These are phyloP conservation scores for Hygrocybe punicea DNA, from an alignment of 768 basidiomycete species.

Conservation along the genomic window DNA sequence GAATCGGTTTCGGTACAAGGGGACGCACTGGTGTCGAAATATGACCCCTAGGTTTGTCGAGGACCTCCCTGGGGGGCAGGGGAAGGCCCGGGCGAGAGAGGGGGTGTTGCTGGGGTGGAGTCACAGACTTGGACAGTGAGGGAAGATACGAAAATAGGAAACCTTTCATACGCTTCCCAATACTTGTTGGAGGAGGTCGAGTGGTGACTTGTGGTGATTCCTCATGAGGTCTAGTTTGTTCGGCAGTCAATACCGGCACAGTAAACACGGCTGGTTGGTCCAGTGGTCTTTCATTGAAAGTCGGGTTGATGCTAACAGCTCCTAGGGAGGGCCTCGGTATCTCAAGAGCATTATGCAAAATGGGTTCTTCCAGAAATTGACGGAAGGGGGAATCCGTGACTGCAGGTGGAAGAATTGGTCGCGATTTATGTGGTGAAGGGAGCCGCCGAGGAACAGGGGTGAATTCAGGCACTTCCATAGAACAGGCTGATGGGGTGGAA, in stretches of 20 bases:
- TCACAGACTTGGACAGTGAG: conserved; percentile 39
- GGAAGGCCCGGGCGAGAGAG: conserved; percentile 43
- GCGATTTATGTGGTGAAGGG: conserved; percentile 53
- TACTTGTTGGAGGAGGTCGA: conserved; percentile 4
- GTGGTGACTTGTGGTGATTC: not conserved
- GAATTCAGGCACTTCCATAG: conserved; percentile 51
- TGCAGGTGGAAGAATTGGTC: conserved; percentile 39
- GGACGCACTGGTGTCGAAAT: conserved; percentile 58
- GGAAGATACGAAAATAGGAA: conserved; percentile 63
- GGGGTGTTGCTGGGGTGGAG: conserved; percentile 18
- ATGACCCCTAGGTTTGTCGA: conserved; percentile 50
- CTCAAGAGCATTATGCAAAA: too few relatives aligned
- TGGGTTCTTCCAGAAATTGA: conserved; percentile 3
- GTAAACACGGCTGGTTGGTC: conserved; percentile 1
- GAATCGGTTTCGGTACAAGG: conserved; percentile 41
- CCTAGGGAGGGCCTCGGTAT: too few relatives aligned
- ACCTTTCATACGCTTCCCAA: conserved; percentile 54
- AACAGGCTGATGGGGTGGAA: conserved; percentile 11
- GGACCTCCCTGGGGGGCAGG: conserved; percentile 52
- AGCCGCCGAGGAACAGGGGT: conserved; percentile 44
- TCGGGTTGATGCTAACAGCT: too few relatives aligned
- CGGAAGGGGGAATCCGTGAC: conserved; percentile 51
- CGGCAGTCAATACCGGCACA: not conserved
- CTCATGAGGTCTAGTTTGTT: conserved; percentile 1
- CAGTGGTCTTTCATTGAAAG: not conserved